Evolutionary conservation across 768 basidiomycete species (phyloP), one percentile per base, ranked within the genome.

Genomic region (Dentipellis fragilis): DNA sequence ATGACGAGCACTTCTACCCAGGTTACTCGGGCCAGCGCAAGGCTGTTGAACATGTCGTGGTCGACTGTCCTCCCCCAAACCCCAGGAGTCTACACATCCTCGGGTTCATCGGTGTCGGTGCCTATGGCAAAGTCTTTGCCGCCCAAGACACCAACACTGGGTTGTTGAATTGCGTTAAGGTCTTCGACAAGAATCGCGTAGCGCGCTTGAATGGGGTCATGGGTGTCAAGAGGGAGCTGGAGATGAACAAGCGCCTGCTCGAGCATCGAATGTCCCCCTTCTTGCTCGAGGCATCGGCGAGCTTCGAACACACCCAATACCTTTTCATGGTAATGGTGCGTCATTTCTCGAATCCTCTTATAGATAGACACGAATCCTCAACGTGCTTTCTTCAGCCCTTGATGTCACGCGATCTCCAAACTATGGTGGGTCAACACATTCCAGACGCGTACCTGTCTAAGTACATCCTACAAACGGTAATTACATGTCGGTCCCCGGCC

Each of bases 281-380:
- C 46, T 46, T 57, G 45, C 34, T 57, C 6, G 56, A 57, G 21
- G 56, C 56, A 3, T n/a, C 14, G 49, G 51, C 56, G n/a, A 45
- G 35, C 11, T 52, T 52, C 51, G 37, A 47, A 19, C 38, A 52
- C 22, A 10, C n/a, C 8, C 17, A 4, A 11, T 4, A 51, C 23
- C 17, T 56, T 16, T 42, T 46, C 37, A 56, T 51, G 10, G 49
- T 51, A 21, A 42, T 36, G 55, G 55, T 56, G 39, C 11, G 55
- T 16, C 21, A 29, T 3, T 29, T 29, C 29, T 6, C 29, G 6
- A 29, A 29, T 29, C 3, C 29, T 29, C 23, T 7, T 39, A 16
- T 19, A 4, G 11, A 3, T 10, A n/a, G 12, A n/a, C 2, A 54
- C 16, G 29, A 10, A 14, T 23, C 8, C 19, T 8, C 16, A 12